Evolutionary conservation across 108 stramenopile genomes (phyloP).

Genomic region (Chaetoceros muelleri): DNA sequence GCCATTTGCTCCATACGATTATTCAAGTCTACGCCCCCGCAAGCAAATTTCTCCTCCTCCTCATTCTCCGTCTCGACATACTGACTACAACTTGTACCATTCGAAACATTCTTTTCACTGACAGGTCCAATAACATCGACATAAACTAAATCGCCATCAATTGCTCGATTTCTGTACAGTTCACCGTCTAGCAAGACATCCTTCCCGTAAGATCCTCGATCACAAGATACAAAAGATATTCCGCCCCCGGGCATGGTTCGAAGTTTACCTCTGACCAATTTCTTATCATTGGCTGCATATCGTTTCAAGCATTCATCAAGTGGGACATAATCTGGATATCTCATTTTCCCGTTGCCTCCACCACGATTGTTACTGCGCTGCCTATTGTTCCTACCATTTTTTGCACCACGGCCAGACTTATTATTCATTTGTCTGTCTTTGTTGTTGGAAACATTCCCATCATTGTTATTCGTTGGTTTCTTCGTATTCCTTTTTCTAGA

Average conservation of each 20-base stretch:
- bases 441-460: too few relatives aligned
- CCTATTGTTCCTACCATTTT: slow-evolving; percentile 15
- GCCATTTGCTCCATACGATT: background rate
- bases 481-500: too few relatives aligned
- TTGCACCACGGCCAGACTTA: too few relatives aligned
- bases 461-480: too few relatives aligned
- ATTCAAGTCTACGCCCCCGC: slow-evolving; percentile 2
- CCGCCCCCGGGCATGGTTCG: slow-evolving; percentile 39
- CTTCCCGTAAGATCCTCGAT: slow-evolving; percentile 44
- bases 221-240: slow-evolving; percentile 65
- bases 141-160: slow-evolving; percentile 83
- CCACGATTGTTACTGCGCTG: slow-evolving; percentile 6
- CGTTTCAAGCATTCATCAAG: slow-evolving; percentile 29
- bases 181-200: slow-evolving; percentile 61
- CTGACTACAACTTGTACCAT: background rate
- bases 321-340: slow-evolving; percentile 29
- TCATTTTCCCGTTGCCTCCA: background rate
- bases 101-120: slow-evolving; percentile 18
- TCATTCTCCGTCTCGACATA: slow-evolving; percentile 2
- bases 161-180: slow-evolving; percentile 60
- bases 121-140: slow-evolving; percentile 46
- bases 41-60: slow-evolving; percentile 1
- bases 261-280: slow-evolving; percentile 54
- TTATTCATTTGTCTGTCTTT: too few relatives aligned
- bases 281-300: slow-evolving; percentile 37